These are phyloP conservation scores for Fusarium phyllophilum DNA, from an alignment of 2,329 filamentous ascomycete species.

Conservation along the genomic window DNA sequence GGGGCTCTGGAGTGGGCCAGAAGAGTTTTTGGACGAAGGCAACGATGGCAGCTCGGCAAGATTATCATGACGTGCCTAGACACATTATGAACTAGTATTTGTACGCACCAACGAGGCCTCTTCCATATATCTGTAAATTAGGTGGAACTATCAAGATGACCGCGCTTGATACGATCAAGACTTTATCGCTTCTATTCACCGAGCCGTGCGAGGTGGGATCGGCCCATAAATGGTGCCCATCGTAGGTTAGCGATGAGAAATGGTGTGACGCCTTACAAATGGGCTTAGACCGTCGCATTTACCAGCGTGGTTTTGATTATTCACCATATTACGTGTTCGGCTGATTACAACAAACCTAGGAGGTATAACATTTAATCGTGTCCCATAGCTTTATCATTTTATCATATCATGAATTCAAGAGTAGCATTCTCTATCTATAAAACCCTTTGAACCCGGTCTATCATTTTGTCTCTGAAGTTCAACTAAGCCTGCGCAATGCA, in stretches of 20 bases:
- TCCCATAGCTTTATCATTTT: too few species aligned
- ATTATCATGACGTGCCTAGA: conserved; percentile 15
- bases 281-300: too few species aligned
- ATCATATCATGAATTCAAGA: not conserved
- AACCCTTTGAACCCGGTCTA: not conserved
- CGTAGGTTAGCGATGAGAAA: not conserved
- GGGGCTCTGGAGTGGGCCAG: conserved; percentile 9
- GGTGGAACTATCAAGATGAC: not conserved
- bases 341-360: not conserved
- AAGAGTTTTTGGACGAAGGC: conserved; percentile 3
- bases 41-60: conserved; percentile 9
- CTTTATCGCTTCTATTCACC: not conserved
- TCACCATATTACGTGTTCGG: not conserved
- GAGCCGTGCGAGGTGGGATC: not conserved
- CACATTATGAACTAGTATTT: not conserved
- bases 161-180: too few species aligned
- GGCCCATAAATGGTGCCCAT: not conserved
- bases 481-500: conserved; percentile 53
- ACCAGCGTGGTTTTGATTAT: not conserved
- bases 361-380: not conserved
- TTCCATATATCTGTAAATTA: not conserved
- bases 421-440: not conserved
- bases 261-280: not conserved
- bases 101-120: too few species aligned
- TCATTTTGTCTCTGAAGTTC: rapidly evolving